Base-by-base conservation (phyloP, 495 filamentous ascomycete genomes). In the Penicillium parvum region DNA sequence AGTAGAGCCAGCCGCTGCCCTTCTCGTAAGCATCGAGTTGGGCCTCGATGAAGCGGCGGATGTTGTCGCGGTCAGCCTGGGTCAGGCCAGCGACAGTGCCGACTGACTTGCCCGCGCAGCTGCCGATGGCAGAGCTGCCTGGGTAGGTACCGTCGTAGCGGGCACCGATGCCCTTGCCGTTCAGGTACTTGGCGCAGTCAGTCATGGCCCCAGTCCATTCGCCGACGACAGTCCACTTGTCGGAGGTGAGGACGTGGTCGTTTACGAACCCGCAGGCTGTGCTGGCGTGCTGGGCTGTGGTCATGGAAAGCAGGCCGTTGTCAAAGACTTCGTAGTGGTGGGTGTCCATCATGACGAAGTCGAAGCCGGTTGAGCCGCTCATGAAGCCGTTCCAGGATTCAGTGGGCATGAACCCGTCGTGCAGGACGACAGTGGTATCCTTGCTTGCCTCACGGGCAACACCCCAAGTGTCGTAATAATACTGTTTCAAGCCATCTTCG, bases 1-100 rank as follows among this genome's bases (percentile, higher is more conserved):
- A 90, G 66, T 85, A 89, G 43, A 90, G 66, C 86, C 86, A 90
- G 11, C 86, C 86, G 0, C 56, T 65, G 14, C 73, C 75, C 53
- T 72, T 68, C 66, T 89, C 85, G 50, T 76, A 89, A 5, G 84
- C 83, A 55, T 86, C 83, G 9, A 90, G 68, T 57, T 90, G 85
- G 5, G 79, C 83, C 52, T 86, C 82, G 40, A 88, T 81, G 55
- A 76, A 86, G 28, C 69, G 67, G 27, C 73, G 69, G 17, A 83
- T 71, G 50, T 84, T 81, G 38, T 50, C 47, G 47, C 79, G 76
- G 33, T 84, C 79, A 4, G 63, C 64, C 1, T 60, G 53, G 3
- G 69, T 53, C 12, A 88, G 58, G 1, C 50, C 69, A 12, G 63
- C 67, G 9, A 82, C 77, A 18, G 69, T 74, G 32, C 84, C 82